Conservation (phyloP, 352 stramenopile genomes). For the Pythium grandisporangium region DNA sequence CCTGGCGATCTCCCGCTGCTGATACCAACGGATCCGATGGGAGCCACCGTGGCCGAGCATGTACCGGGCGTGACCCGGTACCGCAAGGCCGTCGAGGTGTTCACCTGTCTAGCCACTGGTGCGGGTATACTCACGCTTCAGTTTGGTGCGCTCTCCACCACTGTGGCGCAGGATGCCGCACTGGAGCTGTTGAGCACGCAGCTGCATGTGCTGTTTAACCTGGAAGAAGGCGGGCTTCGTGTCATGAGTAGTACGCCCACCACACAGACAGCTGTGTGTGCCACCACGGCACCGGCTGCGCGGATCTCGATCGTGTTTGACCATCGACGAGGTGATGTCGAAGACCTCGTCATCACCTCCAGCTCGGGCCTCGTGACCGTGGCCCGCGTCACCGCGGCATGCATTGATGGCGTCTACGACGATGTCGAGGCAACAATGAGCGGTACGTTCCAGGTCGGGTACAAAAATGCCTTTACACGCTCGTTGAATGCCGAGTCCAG, state of each 20-base stretch:
- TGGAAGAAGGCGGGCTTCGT: slow-evolving; percentile 45
- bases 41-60: slow-evolving; percentile 18
- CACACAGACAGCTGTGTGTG: slow-evolving; percentile 40
- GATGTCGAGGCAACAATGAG: slow-evolving; percentile 48
- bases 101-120: slow-evolving; percentile 31
- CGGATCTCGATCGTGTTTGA: slow-evolving; percentile 61
- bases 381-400: slow-evolving; percentile 18
- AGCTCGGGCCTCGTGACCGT: slow-evolving; percentile 5
- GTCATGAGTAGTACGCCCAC: slow-evolving; percentile 38
- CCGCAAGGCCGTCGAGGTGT: slow-evolving; percentile 55
- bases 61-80: slow-evolving; percentile 39
- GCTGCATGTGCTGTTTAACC: slow-evolving; percentile 36
- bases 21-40: not conserved
- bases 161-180: slow-evolving; percentile 15
- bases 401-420: slow-evolving; percentile 51
- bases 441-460: slow-evolving; percentile 71
- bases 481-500: slow-evolving; percentile 62
- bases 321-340: slow-evolving; percentile 45
- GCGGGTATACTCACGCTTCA: slow-evolving; percentile 24
- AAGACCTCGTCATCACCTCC: slow-evolving; percentile 13
- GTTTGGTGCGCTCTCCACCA: slow-evolving; percentile 2
- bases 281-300: slow-evolving; percentile 8
- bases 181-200: slow-evolving; percentile 22
- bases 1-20: slow-evolving; percentile 41
- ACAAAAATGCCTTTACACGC: slow-evolving; percentile 44